Base-by-base conservation (phyloP, 495 filamentous ascomycete species). In the Extremus antarcticus region DNA sequence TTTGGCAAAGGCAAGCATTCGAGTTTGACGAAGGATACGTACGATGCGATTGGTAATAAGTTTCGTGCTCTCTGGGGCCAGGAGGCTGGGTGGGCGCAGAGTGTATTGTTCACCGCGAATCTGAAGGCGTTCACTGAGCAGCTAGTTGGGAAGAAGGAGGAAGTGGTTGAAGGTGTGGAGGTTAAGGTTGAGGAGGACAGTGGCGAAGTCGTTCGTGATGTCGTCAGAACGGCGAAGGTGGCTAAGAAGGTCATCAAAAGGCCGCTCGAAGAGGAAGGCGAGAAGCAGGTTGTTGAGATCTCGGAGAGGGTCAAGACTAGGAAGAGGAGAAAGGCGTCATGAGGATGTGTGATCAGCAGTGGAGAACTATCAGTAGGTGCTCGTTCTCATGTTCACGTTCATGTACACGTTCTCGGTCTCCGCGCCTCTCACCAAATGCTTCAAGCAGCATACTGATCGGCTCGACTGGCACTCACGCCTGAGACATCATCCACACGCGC, bases 31-130 rank as follows among this genome's bases (percentile, higher is more conserved):
- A 91, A 91, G 64, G 78, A 78, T 23, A 92, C 87, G 50, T 96
- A 97, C 65, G 83, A 90, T 62, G 87, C 90, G 8, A 79, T 99
- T 41, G 94, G 85, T 2, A 84, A 94, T 57, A 83, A 92, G 63
- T 97, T 97, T 68, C 79, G 92, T 25, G 79, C 78, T 49, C 77
- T 97, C 3, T 97, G 94, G 94, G 92, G 92, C 0, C 80, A 84
- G 29, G 87, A 97, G 60, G 92, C 92, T 10, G 92, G 92, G 1
- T 99, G 94, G 94, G 94, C 92, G 1, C 92, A 99, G 69, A 91
- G 84, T 39, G 94, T 98, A 17, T 76, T 99, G 3, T 99, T 99
- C 66, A 92, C 92, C 0, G 94, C 92, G 2, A 90, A 99, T 66
- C 69, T 99, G 46, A 85, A 82, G 65, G 81, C 86, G 0, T 97